Evolutionary conservation across 2,329 filamentous ascomycete genomes (phyloP).

Genomic region (Acarospora socialis): DNA sequence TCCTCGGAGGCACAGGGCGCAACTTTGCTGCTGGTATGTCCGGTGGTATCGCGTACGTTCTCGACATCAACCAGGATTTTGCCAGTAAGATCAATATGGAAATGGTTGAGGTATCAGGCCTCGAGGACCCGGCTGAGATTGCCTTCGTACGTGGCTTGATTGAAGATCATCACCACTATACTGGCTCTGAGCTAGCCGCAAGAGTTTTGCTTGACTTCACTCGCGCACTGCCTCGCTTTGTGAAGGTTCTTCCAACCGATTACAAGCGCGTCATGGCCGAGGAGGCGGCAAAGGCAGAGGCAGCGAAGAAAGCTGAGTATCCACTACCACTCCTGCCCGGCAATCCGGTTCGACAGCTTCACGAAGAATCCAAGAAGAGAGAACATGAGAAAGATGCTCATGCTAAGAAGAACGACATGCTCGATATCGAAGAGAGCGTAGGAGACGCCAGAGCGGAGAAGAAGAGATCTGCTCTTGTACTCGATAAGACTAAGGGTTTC

Average conservation of each 20-base stretch:
- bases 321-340: conserved; percentile 64
- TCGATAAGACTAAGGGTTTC: conserved; percentile 96
- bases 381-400: conserved; percentile 47
- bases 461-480: conserved; percentile 72
- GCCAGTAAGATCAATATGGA: conserved; percentile 88
- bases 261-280: conserved; percentile 88
- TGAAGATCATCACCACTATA: conserved; percentile 96
- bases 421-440: conserved; percentile 86
- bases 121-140: conserved; percentile 79
- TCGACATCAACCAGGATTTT: conserved; percentile 84
- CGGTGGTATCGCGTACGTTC: conserved; percentile 87
- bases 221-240: conserved; percentile 73
- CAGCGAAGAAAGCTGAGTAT: conserved; percentile 72
- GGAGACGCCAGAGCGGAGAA: conserved; percentile 75
- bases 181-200: conserved; percentile 84
- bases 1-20: conserved; percentile 78
- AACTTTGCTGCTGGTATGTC: conserved; percentile 99
- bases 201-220: conserved; percentile 92
- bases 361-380: conserved; percentile 40
- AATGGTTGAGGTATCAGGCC: conserved; percentile 80
- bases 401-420: conserved; percentile 54
- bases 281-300: conserved; percentile 70
- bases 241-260: conserved; percentile 87
- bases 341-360: conserved; percentile 39
- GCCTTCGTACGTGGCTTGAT: conserved; percentile 82